These are phyloP conservation scores for Blastocystis sp. DNA, from an alignment of 352 stramenopile genomes.

Conservation along the genomic window DNA sequence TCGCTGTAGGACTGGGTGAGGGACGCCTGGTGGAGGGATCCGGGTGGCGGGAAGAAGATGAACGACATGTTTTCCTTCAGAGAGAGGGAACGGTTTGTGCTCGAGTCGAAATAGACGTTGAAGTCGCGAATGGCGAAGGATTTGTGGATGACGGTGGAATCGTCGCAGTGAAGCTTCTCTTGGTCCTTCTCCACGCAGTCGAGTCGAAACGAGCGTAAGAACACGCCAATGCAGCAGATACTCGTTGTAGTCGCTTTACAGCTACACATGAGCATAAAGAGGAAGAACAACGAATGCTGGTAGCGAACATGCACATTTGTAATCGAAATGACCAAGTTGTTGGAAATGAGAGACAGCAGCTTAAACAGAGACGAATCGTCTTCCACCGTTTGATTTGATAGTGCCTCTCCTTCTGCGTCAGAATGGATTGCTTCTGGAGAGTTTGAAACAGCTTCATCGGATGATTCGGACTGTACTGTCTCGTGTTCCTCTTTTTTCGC, in stretches of 20 bases:
- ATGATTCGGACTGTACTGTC: too few relatives aligned
- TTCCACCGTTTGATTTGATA: background rate
- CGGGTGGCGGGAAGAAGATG: background rate
- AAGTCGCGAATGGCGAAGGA: background rate
- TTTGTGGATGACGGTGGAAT: constrained; percentile 1
- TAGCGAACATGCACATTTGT: constrained; percentile 22
- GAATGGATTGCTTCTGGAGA: too few relatives aligned
- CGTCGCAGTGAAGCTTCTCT: background rate
- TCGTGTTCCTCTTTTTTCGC: background rate
- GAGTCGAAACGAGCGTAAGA: background rate
- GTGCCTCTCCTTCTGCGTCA: too few relatives aligned
- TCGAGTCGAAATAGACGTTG: background rate
- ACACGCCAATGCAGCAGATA: background rate
- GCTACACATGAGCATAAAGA: background rate
- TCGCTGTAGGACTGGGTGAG: background rate
- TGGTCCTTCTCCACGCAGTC: background rate
- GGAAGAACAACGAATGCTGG: background rate
- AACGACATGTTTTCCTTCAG: background rate
- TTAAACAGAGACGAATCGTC: constrained; percentile 33
- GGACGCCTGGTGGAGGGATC: too few relatives aligned
- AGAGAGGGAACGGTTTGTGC: background rate
- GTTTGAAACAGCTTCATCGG: too few relatives aligned
- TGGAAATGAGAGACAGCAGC: constrained; percentile 39
- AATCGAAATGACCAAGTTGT: constrained; percentile 29
- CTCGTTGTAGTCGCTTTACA: background rate